Conservation (phyloP, 495 filamentous ascomycete species). For the Emericellopsis terricola region DNA sequence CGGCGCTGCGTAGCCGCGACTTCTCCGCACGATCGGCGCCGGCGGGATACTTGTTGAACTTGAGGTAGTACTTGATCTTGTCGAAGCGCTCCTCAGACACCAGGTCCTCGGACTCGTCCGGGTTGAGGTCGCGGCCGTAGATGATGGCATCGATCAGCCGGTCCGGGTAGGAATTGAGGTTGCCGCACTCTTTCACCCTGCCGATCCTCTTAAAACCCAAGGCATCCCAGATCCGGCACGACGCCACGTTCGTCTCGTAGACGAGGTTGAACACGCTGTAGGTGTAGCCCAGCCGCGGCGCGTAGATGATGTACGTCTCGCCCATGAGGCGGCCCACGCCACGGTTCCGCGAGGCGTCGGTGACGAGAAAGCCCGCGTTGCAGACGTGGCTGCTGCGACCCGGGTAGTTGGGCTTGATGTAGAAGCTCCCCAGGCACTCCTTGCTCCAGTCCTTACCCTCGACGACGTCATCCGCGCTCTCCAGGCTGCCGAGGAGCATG, state of each 20-base stretch:
- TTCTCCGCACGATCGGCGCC: slow-evolving; percentile 93
- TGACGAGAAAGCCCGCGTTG: slow-evolving; percentile 90
- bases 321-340: slow-evolving; percentile 90
- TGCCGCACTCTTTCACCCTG: slow-evolving; percentile 72
- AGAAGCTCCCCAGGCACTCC: slow-evolving; percentile 83
- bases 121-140: slow-evolving; percentile 69
- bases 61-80: slow-evolving; percentile 95
- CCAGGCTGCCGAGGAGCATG: slow-evolving; percentile 75
- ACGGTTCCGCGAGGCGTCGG: slow-evolving; percentile 70
- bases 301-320: slow-evolving; percentile 87
- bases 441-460: slow-evolving; percentile 68
- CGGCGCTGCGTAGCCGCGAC: slow-evolving; percentile 77
- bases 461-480: slow-evolving; percentile 34
- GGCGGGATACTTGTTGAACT: slow-evolving; percentile 81
- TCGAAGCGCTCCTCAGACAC: slow-evolving; percentile 95
- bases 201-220: slow-evolving; percentile 98
- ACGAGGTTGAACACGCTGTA: slow-evolving; percentile 98
- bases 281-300: slow-evolving; percentile 80
- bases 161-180: slow-evolving; percentile 62
- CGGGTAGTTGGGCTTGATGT: slow-evolving; percentile 95
- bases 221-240: slow-evolving; percentile 89
- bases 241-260: slow-evolving; percentile 93
- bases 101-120: slow-evolving; percentile 43
- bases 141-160: slow-evolving; percentile 89
- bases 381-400: slow-evolving; percentile 91